Evolutionary conservation across 257 asterid species (phyloP).

Genomic region (Solanum lignicaule): DNA sequence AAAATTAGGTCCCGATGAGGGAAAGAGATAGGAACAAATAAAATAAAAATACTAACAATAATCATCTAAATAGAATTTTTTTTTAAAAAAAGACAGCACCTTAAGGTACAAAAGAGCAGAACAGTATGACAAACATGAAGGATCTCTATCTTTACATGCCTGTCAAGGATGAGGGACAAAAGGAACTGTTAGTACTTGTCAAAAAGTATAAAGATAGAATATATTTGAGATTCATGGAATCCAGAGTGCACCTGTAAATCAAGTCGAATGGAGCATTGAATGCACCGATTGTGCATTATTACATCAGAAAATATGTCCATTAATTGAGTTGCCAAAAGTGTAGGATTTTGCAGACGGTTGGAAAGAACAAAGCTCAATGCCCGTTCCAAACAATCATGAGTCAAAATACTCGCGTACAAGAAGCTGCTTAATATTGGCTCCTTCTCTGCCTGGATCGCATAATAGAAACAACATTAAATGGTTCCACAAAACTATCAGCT

Average conservation of each 20-base stretch:
- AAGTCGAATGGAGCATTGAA: slow-evolving; percentile 33
- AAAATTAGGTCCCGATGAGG: background rate
- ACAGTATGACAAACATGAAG: slow-evolving; percentile 36
- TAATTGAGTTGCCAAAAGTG: slow-evolving; percentile 35
- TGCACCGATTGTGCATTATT: slow-evolving; percentile 25
- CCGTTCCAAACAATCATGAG: slow-evolving; percentile 32
- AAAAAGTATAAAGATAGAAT: background rate
- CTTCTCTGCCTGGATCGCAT: slow-evolving; percentile 28
- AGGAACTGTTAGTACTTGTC: background rate
- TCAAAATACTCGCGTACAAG: slow-evolving; percentile 28
- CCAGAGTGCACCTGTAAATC: slow-evolving; percentile 21
- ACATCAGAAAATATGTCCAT: slow-evolving; percentile 31
- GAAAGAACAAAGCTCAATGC: slow-evolving; percentile 36
- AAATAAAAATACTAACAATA: background rate
- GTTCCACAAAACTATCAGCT: background rate
- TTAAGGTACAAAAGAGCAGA: slow-evolving; percentile 36
- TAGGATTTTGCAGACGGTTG: slow-evolving; percentile 36
- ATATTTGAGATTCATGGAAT: background rate
- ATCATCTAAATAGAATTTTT: background rate
- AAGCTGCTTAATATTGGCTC: slow-evolving; percentile 44
- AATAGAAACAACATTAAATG: background rate
- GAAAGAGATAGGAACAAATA: background rate
- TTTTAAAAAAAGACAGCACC: slow-evolving; percentile 3
- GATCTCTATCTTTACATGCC: slow-evolving; percentile 39
- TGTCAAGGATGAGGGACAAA: slow-evolving; percentile 1